phyloP scores from a whole-genome alignment of 805 yeast species.

The Yarrowia hollandica region DNA sequence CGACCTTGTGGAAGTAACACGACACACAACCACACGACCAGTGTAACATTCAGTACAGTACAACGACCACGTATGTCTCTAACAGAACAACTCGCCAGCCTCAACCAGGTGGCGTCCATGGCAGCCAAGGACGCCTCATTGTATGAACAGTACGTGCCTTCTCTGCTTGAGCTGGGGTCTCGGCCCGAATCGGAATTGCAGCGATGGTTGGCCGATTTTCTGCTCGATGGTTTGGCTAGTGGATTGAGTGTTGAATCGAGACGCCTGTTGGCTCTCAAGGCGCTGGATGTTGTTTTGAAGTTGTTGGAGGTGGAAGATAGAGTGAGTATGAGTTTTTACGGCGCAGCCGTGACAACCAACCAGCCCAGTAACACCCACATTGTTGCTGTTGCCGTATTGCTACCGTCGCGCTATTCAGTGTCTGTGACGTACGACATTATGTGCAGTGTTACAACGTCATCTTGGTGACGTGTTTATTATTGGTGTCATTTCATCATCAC shows the following conservation, averaged over 20 bases:
- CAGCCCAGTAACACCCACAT: too few relatives aligned
- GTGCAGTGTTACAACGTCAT: too few relatives aligned
- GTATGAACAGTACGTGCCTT: slow-evolving; percentile 21
- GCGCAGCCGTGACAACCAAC: too few relatives aligned
- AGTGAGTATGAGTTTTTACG: slow-evolving; percentile 6
- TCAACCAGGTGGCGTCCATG: slow-evolving; percentile 12
- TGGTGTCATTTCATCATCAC: too few relatives aligned
- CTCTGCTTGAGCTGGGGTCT: neutral
- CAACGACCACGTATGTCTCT: neutral
- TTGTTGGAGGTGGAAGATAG: neutral
- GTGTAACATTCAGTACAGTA: too few relatives aligned
- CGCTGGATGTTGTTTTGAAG: neutral
- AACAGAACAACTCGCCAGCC: neutral
- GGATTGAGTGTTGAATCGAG: neutral
- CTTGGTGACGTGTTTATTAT: too few relatives aligned
- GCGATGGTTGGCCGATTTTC: slow-evolving; percentile 1
- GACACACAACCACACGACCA: too few relatives aligned
- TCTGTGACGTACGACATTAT: too few relatives aligned
- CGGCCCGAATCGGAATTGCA: neutral
- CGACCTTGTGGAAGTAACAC: too few relatives aligned
- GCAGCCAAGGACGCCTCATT: neutral
- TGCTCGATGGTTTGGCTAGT: neutral
- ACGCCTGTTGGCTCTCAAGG: slow-evolving; percentile 4
- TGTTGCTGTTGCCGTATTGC: too few relatives aligned
- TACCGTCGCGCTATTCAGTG: too few relatives aligned